Conservation (phyloP, 495 filamentous ascomycete species). For the Xylaria telfairii region DNA sequence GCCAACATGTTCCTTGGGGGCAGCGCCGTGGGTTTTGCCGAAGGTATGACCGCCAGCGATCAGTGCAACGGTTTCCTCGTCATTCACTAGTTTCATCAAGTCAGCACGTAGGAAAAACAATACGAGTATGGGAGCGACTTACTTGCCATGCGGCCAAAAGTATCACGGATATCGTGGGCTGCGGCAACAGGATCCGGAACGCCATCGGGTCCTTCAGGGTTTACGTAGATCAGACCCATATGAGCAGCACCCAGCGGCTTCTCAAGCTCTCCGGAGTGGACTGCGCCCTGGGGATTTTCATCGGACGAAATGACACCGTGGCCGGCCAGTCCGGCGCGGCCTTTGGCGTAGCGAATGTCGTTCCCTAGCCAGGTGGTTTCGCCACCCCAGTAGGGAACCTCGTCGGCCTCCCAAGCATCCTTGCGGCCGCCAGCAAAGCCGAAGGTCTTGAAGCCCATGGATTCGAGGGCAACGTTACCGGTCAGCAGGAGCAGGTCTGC, state of each 20-base stretch:
- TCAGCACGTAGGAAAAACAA: neutral
- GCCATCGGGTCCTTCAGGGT: constrained; percentile 76
- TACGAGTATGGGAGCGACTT: neutral
- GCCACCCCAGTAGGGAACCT: constrained; percentile 75
- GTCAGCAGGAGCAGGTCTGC: constrained; percentile 71
- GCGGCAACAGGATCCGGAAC: constrained; percentile 70
- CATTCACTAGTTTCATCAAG: constrained; percentile 55
- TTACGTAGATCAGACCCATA: constrained; percentile 81
- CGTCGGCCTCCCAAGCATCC: constrained; percentile 74
- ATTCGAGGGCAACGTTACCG: constrained; percentile 76
- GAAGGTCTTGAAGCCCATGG: constrained; percentile 75
- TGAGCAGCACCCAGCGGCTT: constrained; percentile 67
- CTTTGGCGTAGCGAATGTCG: constrained; percentile 65
- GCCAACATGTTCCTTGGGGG: constrained; percentile 61
- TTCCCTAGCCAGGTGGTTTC: constrained; percentile 76
- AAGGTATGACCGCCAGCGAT: constrained; percentile 79
- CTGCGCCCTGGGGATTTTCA: constrained; percentile 53
- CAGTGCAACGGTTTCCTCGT: constrained; percentile 76
- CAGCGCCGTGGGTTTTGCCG: constrained; percentile 78
- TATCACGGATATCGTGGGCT: constrained; percentile 70
- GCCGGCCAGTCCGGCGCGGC: constrained; percentile 49
- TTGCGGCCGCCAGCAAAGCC: constrained; percentile 73
- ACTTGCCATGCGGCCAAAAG: constrained; percentile 75
- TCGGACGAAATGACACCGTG: constrained; percentile 55
- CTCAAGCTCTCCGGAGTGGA: constrained; percentile 67